Evolutionary conservation across 192 early-diverging fungal species (phyloP).

Genomic region (Allomyces javanicus): DNA sequence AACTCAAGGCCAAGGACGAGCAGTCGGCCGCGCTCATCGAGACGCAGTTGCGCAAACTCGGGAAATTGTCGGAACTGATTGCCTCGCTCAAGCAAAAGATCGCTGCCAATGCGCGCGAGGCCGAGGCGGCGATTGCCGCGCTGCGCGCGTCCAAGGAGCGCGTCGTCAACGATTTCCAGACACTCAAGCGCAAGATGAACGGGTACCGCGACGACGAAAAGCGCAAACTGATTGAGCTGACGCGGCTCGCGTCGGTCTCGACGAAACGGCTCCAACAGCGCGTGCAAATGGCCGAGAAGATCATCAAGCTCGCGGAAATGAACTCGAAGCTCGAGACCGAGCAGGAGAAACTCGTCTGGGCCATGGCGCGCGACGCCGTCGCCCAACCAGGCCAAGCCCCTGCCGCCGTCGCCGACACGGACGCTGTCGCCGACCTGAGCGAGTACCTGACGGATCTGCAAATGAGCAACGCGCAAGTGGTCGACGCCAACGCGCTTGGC

Average conservation of each 20-base stretch:
- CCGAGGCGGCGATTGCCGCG: conserved; percentile 24
- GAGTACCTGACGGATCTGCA: too few species aligned
- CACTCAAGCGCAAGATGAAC: conserved; percentile 32
- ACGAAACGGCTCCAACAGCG: conserved; percentile 24
- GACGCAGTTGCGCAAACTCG: conserved; percentile 35
- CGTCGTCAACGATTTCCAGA: conserved; percentile 32
- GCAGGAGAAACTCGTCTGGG: conserved; percentile 19
- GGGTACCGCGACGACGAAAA: conserved; percentile 27
- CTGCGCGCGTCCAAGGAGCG: conserved; percentile 30
- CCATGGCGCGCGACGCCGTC: background rate
- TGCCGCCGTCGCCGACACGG: background rate
- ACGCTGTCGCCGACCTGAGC: background rate
- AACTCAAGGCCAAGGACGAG: conserved; percentile 35
- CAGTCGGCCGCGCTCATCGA: conserved; percentile 39
- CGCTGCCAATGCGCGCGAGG: conserved; percentile 21
- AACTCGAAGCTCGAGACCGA: conserved; percentile 41
- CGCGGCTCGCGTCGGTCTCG: conserved; percentile 19
- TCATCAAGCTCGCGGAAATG: conserved; percentile 40
- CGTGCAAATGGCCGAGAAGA: conserved; percentile 35
- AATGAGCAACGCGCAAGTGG: too few species aligned
- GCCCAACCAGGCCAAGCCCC: background rate
- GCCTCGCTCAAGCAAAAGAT: conserved; percentile 24
- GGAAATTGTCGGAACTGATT: conserved; percentile 38
- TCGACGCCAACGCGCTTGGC: background rate
- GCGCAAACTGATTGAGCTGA: conserved; percentile 24